Evolutionary conservation across 257 asterid species (phyloP).

Genomic region (Catharanthus roseus): DNA sequence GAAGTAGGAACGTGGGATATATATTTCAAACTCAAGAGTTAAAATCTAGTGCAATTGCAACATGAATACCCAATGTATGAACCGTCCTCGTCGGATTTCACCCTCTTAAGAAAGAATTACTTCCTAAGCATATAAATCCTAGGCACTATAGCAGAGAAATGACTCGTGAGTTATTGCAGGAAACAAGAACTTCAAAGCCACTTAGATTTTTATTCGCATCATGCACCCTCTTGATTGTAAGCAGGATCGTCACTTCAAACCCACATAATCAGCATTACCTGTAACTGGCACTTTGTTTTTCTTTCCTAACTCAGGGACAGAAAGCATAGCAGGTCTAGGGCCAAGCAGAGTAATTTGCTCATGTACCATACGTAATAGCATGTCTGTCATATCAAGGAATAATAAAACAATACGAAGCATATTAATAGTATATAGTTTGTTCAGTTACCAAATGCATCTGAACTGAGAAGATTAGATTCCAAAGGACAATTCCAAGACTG

Average conservation of each 20-base stretch:
- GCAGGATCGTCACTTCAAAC: not conserved
- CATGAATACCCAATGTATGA: not conserved
- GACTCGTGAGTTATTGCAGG: not conserved
- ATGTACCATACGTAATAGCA: not conserved
- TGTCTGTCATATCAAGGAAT: too few relatives aligned
- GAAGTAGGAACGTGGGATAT: not conserved
- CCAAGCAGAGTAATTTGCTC: not conserved
- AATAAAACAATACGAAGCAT: not conserved
- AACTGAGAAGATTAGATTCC: not conserved
- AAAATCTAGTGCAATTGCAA: not conserved
- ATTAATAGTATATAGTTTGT: not conserved
- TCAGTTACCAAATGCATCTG: not conserved
- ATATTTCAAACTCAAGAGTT: not conserved
- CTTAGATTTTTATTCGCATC: not conserved
- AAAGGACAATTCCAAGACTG: not conserved
- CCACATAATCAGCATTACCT: not conserved
- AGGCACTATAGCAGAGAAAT: not conserved
- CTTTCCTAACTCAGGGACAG: not conserved
- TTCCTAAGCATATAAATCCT: not conserved
- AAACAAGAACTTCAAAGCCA: not conserved
- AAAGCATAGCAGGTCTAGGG: not conserved
- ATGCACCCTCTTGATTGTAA: not conserved
- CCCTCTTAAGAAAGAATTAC: not conserved
- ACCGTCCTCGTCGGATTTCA: not conserved
- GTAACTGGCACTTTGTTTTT: not conserved